These are phyloP conservation scores for Biancaea sappan DNA, from an alignment of 306 rosid genomes.

Conservation along the genomic window DNA sequence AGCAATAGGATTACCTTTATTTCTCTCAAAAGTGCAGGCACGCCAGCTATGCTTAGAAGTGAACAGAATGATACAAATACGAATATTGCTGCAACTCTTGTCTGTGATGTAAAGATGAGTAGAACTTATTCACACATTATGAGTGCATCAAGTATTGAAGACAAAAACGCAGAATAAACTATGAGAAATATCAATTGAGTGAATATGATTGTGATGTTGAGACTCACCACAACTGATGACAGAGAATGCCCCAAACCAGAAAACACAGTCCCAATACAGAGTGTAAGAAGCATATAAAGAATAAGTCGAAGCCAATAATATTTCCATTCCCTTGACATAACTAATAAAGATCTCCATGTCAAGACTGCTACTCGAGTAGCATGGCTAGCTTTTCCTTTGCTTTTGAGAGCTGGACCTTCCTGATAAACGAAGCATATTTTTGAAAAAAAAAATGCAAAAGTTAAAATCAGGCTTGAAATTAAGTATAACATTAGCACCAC, in stretches of 20 bases:
- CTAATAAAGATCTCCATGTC: conserved; percentile 94
- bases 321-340: conserved; percentile 98
- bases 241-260: conserved; percentile 97
- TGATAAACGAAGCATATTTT: conserved; percentile 45
- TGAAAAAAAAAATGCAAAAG: conserved; percentile 1
- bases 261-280: conserved; percentile 86
- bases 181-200: not conserved
- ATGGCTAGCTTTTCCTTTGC: conserved; percentile 86
- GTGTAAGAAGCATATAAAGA: conserved; percentile 83
- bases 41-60: conserved; percentile 92
- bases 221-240: conserved; percentile 91
- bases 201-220: not conserved
- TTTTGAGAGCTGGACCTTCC: conserved; percentile 96
- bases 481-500: not conserved
- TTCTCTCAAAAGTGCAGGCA: conserved; percentile 83
- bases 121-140: conserved; percentile 2
- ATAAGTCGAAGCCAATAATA: conserved; percentile 97
- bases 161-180: not conserved
- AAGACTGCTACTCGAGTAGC: conserved; percentile 83
- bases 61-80: conserved; percentile 89
- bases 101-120: conserved; percentile 52
- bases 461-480: conserved; percentile 14
- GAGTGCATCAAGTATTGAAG: conserved; percentile 13
- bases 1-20: conserved; percentile 61
- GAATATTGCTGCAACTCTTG: conserved; percentile 93